Evolutionary conservation across 768 basidiomycete genomes (phyloP).

Genomic region (Amanita subjunquillea): DNA sequence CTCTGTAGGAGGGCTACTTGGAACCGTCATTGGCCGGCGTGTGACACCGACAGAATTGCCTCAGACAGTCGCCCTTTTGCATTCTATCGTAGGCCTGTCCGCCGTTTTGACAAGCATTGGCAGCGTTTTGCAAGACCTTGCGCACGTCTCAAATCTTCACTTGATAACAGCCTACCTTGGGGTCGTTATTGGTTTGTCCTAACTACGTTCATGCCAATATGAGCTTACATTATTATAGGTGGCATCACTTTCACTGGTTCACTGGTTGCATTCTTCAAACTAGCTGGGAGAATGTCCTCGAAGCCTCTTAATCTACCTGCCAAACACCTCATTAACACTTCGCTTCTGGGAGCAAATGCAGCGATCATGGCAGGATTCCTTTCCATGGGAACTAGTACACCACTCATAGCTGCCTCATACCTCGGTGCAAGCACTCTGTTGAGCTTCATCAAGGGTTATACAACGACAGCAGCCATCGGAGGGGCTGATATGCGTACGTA

Average conservation of each 20-base stretch:
- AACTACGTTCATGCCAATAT: not conserved
- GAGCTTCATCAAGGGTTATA: slow-evolving; percentile 80
- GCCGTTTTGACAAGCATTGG: slow-evolving; percentile 82
- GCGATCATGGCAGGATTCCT: slow-evolving; percentile 73
- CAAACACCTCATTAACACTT: slow-evolving; percentile 65
- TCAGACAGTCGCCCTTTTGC: slow-evolving; percentile 68
- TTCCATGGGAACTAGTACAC: slow-evolving; percentile 55
- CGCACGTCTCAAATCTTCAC: slow-evolving; percentile 65
- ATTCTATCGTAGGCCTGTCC: slow-evolving; percentile 84
- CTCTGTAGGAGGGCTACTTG: slow-evolving; percentile 60
- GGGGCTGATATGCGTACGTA: slow-evolving; percentile 88
- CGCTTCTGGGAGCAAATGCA: slow-evolving; percentile 63
- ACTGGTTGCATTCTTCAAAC: slow-evolving; percentile 81
- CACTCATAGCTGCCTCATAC: slow-evolving; percentile 69
- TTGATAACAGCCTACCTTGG: slow-evolving; percentile 81
- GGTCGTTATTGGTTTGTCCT: slow-evolving; percentile 65
- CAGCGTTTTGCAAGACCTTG: slow-evolving; percentile 63
- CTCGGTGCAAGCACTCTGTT: slow-evolving; percentile 62
- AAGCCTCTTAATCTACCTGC: slow-evolving; percentile 64
- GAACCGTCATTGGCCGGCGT: slow-evolving; percentile 67
- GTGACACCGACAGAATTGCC: slow-evolving; percentile 85
- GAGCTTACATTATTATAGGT: slow-evolving; percentile 23
- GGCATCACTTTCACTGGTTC: slow-evolving; percentile 88
- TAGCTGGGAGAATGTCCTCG: slow-evolving; percentile 75
- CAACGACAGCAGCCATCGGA: slow-evolving; percentile 85